phyloP scores from a whole-genome alignment of 1,139 yeast species.

The Pichia sp. region DNA sequence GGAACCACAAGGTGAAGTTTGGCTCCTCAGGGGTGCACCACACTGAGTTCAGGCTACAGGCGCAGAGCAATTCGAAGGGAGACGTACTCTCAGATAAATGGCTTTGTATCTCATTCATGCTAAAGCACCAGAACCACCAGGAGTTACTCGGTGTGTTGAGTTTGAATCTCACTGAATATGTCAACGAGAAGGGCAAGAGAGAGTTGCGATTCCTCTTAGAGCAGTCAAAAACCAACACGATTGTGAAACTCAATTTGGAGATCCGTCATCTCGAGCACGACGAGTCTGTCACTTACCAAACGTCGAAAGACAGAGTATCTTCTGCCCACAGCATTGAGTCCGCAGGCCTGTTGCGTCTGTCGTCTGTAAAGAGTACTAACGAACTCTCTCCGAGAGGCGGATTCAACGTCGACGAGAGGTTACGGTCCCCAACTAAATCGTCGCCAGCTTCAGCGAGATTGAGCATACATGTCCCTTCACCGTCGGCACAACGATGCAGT shows the following conservation, averaged over 20 bases:
- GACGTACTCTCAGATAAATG: conserved; percentile 34
- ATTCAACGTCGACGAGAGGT: not conserved
- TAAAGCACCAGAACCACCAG: conserved; percentile 34
- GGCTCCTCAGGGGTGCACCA: conserved; percentile 30
- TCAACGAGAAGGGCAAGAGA: conserved; percentile 49
- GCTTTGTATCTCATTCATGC: conserved; percentile 36
- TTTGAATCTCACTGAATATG: conserved; percentile 70
- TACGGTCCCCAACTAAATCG: not conserved
- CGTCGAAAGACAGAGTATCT: not conserved
- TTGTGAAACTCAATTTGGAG: conserved; percentile 47
- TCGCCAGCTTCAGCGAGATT: not conserved
- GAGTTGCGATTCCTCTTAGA: conserved; percentile 65
- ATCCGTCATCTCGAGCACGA: conserved; percentile 19
- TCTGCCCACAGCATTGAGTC: not conserved
- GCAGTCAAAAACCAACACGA: conserved; percentile 78
- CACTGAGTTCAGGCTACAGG: conserved; percentile 34
- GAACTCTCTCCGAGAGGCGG: not conserved
- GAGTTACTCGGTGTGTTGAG: conserved; percentile 61
- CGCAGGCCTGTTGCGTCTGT: not conserved
- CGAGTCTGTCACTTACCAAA: conserved; percentile 2
- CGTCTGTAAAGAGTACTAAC: conserved; percentile 1
- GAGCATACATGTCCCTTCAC: conserved; percentile 2
- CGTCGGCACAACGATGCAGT: not conserved
- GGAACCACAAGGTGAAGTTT: conserved; percentile 50
- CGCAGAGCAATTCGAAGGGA: conserved; percentile 35